Evolutionary conservation across 2,329 filamentous ascomycete genomes (phyloP), one percentile per base, ranked within the genome.

Genomic region (Reticulascus tulasneorum): DNA sequence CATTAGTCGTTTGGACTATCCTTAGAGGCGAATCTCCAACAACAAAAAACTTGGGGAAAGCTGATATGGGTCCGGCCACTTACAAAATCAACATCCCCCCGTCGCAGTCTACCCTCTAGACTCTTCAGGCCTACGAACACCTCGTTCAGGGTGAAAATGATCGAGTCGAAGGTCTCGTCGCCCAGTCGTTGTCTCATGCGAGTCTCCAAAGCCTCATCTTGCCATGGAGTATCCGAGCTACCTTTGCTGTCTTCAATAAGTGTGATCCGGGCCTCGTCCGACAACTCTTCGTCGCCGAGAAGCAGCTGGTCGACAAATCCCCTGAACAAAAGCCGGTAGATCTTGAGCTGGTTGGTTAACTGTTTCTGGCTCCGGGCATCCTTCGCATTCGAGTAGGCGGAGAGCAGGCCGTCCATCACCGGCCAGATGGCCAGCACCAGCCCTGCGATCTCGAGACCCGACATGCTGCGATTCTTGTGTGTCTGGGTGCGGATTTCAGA

Each of bases 391-490:
- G 21, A 25, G 29, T 37, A 37, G 1, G 19, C 22, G 10, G 28
- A 24, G 18, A 29, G 23, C 17, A 37, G 35, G 18, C 13, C 18
- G 11, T 16, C 10, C 10, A 37, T 16, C 12, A 37, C 13, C 7
- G 36, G 37, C 37, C 30, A 40, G n/a, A 40, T 17, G 13, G 31
- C 25, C 7, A 40, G 15, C 4, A 35, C 26, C 3, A 40, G 16
- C 2, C 37, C 37, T 4, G 29, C 31, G 5, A 26, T 27, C 10
- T 40, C 37, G 10, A 40, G 12, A 11, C 37, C 37, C 21, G 37
- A 40, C 31, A 40, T 38, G 12, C 8, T 23, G n/a, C n/a, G n/a
- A n/a, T n/a, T n/a, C n/a, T n/a, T n/a, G n/a, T n/a, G n/a, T n/a
- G n/a, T n/a, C n/a, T n/a, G n/a, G n/a, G n/a, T n/a, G n/a, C n/a